A percentile compares a stretch with the other conserved stretches of the same genome.
phyloP scores from a whole-genome alignment of 352 stramenopile genomes.

The Globisporangium nagaii region DNA sequence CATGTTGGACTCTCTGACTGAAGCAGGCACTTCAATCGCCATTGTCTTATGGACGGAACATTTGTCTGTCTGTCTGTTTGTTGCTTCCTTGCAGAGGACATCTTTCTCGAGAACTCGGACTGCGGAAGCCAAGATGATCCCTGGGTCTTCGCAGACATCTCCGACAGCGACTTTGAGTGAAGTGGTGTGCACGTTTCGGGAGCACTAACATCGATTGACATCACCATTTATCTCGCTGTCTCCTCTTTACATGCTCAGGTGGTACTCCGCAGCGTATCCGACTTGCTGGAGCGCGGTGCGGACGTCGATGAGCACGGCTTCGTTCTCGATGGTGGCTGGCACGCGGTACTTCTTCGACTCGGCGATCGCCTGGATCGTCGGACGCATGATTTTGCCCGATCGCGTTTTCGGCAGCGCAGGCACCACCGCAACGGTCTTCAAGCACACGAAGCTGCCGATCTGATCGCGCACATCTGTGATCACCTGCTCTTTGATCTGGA shows the following conservation, averaged over 20 bases:
- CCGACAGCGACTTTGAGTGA: conserved; percentile 61
- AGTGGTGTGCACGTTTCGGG: not conserved
- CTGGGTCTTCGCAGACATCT: conserved; percentile 60
- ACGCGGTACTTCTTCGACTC: conserved; percentile 28
- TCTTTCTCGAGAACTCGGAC: conserved; percentile 19
- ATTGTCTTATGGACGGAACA: not conserved
- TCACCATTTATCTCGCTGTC: not conserved
- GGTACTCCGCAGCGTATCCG: conserved; percentile 23
- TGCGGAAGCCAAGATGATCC: conserved; percentile 2
- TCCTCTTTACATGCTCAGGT: conserved; percentile 12
- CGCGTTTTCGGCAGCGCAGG: conserved; percentile 24
- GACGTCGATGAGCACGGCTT: conserved; percentile 22
- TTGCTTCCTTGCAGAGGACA: conserved; percentile 17
- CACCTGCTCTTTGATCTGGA: conserved; percentile 19
- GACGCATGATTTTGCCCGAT: conserved; percentile 28
- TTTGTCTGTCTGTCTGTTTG: no score
- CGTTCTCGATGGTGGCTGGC: conserved; percentile 42
- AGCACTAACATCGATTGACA: not conserved
- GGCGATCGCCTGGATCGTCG: conserved; percentile 35
- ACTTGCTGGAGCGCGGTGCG: conserved; percentile 21
- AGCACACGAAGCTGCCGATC: conserved; percentile 28
- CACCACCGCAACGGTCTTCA: conserved; percentile 22
- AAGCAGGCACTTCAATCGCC: no score
- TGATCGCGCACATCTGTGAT: conserved; percentile 16
- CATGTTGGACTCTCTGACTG: not conserved